Conservation (phyloP, 2,329 filamentous ascomycete species). For the Diaporthe nobilis region DNA sequence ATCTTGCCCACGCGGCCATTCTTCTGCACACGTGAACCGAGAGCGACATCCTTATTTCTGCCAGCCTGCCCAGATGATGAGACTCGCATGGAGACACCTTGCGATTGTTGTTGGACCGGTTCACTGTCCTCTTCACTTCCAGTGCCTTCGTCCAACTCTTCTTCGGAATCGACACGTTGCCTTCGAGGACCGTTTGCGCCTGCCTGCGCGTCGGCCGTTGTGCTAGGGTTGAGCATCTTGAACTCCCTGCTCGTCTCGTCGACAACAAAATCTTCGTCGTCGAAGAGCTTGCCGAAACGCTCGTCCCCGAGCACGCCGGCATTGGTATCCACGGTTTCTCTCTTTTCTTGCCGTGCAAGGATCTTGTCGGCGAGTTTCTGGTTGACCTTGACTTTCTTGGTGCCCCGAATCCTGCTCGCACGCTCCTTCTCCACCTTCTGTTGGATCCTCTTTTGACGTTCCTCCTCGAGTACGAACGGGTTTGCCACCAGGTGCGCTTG, state of each 20-base stretch:
- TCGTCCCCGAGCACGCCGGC: slow-evolving; percentile 83
- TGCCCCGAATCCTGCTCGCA: slow-evolving; percentile 92
- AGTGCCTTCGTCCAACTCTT: slow-evolving; percentile 58
- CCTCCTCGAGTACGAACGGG: slow-evolving; percentile 93
- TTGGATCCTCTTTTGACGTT: slow-evolving; percentile 90
- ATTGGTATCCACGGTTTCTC: slow-evolving; percentile 69
- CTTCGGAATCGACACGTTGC: slow-evolving; percentile 56
- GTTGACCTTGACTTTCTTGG: slow-evolving; percentile 99
- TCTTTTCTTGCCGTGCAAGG: slow-evolving; percentile 74
- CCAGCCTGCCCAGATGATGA: slow-evolving; percentile 77
- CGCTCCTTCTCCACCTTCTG: slow-evolving; percentile 98
- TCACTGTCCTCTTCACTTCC: slow-evolving; percentile 57
- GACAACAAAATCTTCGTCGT: slow-evolving; percentile 92
- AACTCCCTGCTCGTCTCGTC: slow-evolving; percentile 93
- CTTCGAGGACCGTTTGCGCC: slow-evolving; percentile 47
- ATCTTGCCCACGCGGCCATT: slow-evolving; percentile 61
- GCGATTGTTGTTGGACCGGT: slow-evolving; percentile 50
- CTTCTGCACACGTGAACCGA: slow-evolving; percentile 70
- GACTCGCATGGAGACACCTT: slow-evolving; percentile 72
- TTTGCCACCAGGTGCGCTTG: slow-evolving; percentile 94
- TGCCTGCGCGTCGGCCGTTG: slow-evolving; percentile 62
- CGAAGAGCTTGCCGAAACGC: slow-evolving; percentile 90
- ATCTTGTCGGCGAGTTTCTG: slow-evolving; percentile 82
- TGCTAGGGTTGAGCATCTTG: slow-evolving; percentile 89
- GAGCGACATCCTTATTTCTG: slow-evolving; percentile 67